phyloP scores from a whole-genome alignment of 345 rosid genomes.

The Eucalyptus viminalis region DNA sequence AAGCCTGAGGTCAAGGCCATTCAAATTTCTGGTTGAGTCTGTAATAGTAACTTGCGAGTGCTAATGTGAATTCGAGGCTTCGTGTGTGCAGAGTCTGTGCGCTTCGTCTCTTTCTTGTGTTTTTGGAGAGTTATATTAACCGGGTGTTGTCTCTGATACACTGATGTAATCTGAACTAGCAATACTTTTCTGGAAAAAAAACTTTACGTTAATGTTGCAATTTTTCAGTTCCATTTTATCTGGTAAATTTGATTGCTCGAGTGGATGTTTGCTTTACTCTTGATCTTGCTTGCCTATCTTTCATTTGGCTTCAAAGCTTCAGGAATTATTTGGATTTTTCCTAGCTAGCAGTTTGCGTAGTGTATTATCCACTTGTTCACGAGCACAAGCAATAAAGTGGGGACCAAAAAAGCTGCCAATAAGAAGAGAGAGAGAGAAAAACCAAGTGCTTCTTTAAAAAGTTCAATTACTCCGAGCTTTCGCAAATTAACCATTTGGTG shows the following conservation, averaged over 20 bases:
- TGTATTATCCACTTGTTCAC: not conserved
- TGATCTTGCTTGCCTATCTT: too few species aligned
- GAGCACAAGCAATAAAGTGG: too few species aligned
- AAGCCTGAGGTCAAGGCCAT: not conserved
- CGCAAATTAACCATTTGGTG: not conserved
- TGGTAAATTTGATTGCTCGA: not conserved
- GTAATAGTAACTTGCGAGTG: not conserved
- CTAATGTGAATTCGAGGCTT: not conserved
- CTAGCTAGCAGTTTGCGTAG: not conserved
- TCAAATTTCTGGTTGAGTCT: constrained; percentile 2
- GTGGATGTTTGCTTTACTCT: not conserved
- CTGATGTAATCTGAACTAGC: not conserved
- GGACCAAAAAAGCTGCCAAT: too few species aligned
- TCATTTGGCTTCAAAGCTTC: not conserved
- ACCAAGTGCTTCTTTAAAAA: too few species aligned
- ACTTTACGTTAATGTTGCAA: not conserved
- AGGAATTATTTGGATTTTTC: not conserved
- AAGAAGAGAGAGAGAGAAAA: too few species aligned
- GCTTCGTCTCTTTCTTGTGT: not conserved
- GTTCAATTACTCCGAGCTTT: not conserved
- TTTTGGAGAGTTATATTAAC: not conserved
- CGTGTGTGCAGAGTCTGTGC: not conserved
- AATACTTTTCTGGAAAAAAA: not conserved
- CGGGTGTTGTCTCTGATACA: not conserved
- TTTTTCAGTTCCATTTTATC: not conserved